Percentiles rank a stretch among this genome's conserved stretches.
Evolutionary conservation across 169 alveolate genomes (phyloP).

Genomic region (Ichthyophthirius multifiliis): DNA sequence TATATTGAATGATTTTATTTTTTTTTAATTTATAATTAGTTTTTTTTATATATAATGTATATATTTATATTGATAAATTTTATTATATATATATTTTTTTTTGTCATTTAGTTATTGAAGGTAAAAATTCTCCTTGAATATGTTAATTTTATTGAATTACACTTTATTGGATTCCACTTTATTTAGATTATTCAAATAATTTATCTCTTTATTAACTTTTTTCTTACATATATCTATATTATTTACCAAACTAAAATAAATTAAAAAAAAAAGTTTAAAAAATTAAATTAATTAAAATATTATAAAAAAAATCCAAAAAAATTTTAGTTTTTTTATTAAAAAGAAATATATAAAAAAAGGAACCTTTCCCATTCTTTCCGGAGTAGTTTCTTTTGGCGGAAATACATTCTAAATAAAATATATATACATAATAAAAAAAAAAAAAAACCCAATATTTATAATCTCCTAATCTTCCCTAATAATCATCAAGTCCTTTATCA

Average conservation of each 20-base stretch:
- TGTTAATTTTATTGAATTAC: no score
- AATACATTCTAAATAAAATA: neutral
- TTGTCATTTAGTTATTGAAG: no score
- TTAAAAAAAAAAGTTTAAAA: neutral
- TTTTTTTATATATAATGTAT: no score
- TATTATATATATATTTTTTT: no score
- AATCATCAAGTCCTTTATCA: slow-evolving; percentile 40
- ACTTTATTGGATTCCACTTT: no score
- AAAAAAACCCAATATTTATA: slow-evolving; percentile 22
- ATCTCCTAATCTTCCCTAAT: slow-evolving; percentile 34
- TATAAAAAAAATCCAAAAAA: no score
- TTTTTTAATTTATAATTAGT: no score
- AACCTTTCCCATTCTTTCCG: slow-evolving; percentile 41
- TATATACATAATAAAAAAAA: neutral
- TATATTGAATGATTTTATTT: no score
- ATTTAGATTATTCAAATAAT: neutral
- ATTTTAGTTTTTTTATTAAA: no score
- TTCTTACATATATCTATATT: slow-evolving; percentile 23
- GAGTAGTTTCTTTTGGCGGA: slow-evolving; percentile 43
- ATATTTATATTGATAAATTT: no score
- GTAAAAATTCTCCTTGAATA: no score
- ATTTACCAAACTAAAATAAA: slow-evolving; percentile 26
- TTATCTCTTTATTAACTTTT: neutral
- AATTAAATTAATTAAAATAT: neutral
- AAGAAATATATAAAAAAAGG: no score